Conservation (phyloP, 257 asterid species). For the Catharanthus roseus region DNA sequence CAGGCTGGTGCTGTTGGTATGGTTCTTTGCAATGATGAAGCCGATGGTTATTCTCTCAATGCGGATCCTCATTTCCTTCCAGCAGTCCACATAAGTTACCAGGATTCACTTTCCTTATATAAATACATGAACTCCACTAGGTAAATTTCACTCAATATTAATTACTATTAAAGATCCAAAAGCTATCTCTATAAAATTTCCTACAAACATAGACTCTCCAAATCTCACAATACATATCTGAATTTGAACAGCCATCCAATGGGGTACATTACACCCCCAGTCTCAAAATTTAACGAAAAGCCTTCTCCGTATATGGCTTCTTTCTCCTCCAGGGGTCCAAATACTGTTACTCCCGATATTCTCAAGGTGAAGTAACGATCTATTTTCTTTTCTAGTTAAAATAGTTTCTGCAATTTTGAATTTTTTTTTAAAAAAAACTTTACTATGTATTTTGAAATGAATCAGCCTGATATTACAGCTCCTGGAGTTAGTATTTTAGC, state of each 20-base stretch:
- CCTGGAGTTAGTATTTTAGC: slow-evolving; percentile 65
- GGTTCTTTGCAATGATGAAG: slow-evolving; percentile 39
- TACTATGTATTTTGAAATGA: neutral
- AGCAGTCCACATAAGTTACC: slow-evolving; percentile 37
- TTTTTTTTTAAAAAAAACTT: too few relatives aligned
- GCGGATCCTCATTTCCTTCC: slow-evolving; percentile 51
- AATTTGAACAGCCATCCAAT: slow-evolving; percentile 32
- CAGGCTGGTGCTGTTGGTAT: slow-evolving; percentile 60
- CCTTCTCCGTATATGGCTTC: slow-evolving; percentile 61
- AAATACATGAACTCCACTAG: neutral
- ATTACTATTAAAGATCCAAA: too few relatives aligned
- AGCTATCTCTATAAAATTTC: too few relatives aligned
- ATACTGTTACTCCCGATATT: slow-evolving; percentile 38
- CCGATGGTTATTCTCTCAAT: slow-evolving; percentile 15
- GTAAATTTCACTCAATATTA: neutral
- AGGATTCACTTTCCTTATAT: neutral
- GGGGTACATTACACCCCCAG: slow-evolving; percentile 42
- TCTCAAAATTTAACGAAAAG: slow-evolving; percentile 5
- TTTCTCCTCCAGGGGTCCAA: slow-evolving; percentile 80
- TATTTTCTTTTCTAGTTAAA: too few relatives aligned
- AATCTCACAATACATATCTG: neutral
- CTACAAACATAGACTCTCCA: too few relatives aligned
- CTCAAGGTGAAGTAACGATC: too few relatives aligned
- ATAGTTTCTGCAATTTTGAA: neutral
- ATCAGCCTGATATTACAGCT: slow-evolving; percentile 57